Conservation (phyloP, 805 yeast genomes). For the Candida tammaniensis region DNA sequence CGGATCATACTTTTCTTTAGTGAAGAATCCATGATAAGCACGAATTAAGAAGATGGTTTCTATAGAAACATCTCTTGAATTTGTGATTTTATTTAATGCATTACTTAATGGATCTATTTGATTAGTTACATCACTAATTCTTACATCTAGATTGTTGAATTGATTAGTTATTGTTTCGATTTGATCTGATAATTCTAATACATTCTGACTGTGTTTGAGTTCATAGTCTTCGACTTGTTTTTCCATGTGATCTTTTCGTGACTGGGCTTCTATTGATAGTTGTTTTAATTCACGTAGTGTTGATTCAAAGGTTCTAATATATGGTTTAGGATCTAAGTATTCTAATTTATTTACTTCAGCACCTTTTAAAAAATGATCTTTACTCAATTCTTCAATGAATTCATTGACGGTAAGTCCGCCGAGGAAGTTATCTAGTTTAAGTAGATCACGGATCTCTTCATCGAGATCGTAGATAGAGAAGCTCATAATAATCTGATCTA, state of each 20-base stretch:
- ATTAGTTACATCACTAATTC: constrained; percentile 54
- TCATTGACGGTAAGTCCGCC: constrained; percentile 72
- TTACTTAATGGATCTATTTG: constrained; percentile 70
- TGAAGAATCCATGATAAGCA: constrained; percentile 73
- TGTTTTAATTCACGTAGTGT: constrained; percentile 69
- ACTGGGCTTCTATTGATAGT: constrained; percentile 54
- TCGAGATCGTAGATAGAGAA: constrained; percentile 59
- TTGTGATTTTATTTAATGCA: constrained; percentile 62
- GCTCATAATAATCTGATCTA: constrained; percentile 24
- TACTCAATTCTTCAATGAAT: constrained; percentile 75
- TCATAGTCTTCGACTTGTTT: constrained; percentile 60
- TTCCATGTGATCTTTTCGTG: constrained; percentile 50
- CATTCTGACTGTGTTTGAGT: constrained; percentile 63
- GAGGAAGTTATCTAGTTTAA: constrained; percentile 61
- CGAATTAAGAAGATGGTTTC: constrained; percentile 71
- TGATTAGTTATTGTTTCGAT: constrained; percentile 45
- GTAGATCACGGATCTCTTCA: constrained; percentile 54
- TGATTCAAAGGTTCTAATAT: constrained; percentile 87
- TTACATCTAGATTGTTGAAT: constrained; percentile 49
- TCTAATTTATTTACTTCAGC: constrained; percentile 51
- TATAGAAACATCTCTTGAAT: constrained; percentile 68
- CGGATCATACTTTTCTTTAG: constrained; percentile 52
- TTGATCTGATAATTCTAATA: constrained; percentile 50
- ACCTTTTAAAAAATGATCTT: constrained; percentile 55
- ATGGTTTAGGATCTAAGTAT: constrained; percentile 86